Evolutionary conservation across 768 basidiomycete genomes (phyloP).

Genomic region (Pholiota molesta): DNA sequence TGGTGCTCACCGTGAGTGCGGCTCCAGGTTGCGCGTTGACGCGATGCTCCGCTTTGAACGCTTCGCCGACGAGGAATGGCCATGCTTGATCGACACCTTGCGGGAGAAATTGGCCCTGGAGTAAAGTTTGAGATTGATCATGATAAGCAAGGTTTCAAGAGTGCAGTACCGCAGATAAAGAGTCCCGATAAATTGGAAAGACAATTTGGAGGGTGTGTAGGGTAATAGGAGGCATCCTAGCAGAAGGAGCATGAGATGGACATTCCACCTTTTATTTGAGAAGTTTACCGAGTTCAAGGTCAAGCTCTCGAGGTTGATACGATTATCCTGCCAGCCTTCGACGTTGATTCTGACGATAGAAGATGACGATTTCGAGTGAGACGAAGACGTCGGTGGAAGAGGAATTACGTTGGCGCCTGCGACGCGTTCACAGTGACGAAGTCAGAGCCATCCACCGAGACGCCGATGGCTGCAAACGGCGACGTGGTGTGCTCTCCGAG

Average conservation of each 20-base stretch:
- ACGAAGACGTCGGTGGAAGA: slow-evolving; percentile 20
- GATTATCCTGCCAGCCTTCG: slow-evolving; percentile 63
- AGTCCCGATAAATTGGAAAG: slow-evolving; percentile 65
- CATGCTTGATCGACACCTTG: slow-evolving; percentile 59
- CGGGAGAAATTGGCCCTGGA: slow-evolving; percentile 57
- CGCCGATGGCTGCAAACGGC: slow-evolving; percentile 47
- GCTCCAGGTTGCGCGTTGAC: slow-evolving; percentile 60
- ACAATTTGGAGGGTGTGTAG: slow-evolving; percentile 46
- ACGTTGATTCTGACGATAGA: slow-evolving; percentile 50
- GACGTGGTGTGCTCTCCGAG: slow-evolving; percentile 52
- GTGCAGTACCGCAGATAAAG: slow-evolving; percentile 50
- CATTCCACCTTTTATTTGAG: neutral
- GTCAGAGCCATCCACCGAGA: slow-evolving; percentile 50
- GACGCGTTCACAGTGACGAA: slow-evolving; percentile 49
- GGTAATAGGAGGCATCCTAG: slow-evolving; percentile 50
- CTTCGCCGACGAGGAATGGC: slow-evolving; percentile 54
- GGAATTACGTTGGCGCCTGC: slow-evolving; percentile 49
- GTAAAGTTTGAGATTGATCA: neutral
- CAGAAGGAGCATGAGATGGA: neutral
- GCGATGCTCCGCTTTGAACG: slow-evolving; percentile 54
- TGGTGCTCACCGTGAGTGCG: slow-evolving; percentile 40
- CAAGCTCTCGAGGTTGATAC: slow-evolving; percentile 53
- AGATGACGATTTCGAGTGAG: neutral
- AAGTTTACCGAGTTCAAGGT: slow-evolving; percentile 43
- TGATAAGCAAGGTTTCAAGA: neutral